These are phyloP conservation scores for Pichia sp. DNA, from an alignment of 1,139 yeast species.

Conservation along the genomic window DNA sequence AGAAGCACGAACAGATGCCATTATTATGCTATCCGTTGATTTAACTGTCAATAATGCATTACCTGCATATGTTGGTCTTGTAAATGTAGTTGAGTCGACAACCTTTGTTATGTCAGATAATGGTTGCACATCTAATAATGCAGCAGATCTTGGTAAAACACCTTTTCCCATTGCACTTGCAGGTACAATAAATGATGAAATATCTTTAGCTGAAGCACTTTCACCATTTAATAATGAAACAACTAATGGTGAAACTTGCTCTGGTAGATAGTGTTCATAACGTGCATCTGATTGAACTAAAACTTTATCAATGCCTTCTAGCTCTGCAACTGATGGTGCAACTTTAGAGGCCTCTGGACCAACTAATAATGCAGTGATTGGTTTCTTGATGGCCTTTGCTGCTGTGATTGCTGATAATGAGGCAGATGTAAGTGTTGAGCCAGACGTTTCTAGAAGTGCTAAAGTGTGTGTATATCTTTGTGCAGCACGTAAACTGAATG, in stretches of 20 bases:
- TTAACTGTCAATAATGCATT: slow-evolving; percentile 83
- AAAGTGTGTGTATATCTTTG: slow-evolving; percentile 38
- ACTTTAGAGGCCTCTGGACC: slow-evolving; percentile 46
- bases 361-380: slow-evolving; percentile 54
- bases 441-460: slow-evolving; percentile 64
- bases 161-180: slow-evolving; percentile 86
- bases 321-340: slow-evolving; percentile 35
- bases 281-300: slow-evolving; percentile 43
- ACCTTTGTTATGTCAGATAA: slow-evolving; percentile 73
- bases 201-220: slow-evolving; percentile 43
- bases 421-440: slow-evolving; percentile 50
- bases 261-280: slow-evolving; percentile 57
- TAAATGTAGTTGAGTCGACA: slow-evolving; percentile 57
- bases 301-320: slow-evolving; percentile 40
- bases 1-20: slow-evolving; percentile 76
- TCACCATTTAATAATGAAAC: slow-evolving; percentile 36
- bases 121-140: slow-evolving; percentile 81
- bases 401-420: slow-evolving; percentile 63
- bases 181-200: slow-evolving; percentile 71
- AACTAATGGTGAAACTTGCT: slow-evolving; percentile 55
- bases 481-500: neutral
- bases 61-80: slow-evolving; percentile 94
- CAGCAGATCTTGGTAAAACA: slow-evolving; percentile 80
- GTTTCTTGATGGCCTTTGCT: slow-evolving; percentile 57
- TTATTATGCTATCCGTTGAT: slow-evolving; percentile 55